Conservation (phyloP, 2,329 filamentous ascomycete species). For the Aspergillus jensenii region DNA sequence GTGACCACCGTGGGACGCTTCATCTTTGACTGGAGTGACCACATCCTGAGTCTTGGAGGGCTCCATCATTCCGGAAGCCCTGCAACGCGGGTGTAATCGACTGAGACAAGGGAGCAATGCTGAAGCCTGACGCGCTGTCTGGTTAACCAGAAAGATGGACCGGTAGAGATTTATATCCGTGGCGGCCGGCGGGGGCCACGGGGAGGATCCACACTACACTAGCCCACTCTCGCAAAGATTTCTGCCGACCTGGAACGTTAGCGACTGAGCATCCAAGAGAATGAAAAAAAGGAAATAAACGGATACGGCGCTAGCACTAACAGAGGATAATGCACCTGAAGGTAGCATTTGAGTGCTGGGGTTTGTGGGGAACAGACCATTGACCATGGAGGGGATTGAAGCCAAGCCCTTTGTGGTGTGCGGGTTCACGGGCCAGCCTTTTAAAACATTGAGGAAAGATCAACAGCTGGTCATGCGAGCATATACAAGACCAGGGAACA, state of each 20-base stretch:
- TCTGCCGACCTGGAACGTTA: neutral
- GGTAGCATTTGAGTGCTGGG: slow-evolving; percentile 2
- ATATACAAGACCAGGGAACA: neutral
- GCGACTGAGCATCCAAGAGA: neutral
- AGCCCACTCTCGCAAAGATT: slow-evolving; percentile 8
- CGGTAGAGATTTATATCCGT: slow-evolving; percentile 18
- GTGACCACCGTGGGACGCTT: slow-evolving; percentile 16
- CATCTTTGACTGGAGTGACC: slow-evolving; percentile 24
- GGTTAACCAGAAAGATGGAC: slow-evolving; percentile 5
- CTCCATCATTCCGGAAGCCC: slow-evolving; percentile 24
- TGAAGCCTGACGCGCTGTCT: neutral
- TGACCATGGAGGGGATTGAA: neutral
- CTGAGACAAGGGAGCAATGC: neutral
- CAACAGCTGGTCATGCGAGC: neutral
- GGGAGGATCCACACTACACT: slow-evolving; percentile 14
- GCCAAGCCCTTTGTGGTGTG: slow-evolving; percentile 8
- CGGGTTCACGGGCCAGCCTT: neutral
- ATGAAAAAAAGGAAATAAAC: neutral
- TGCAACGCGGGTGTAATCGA: neutral
- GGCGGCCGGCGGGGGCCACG: slow-evolving; percentile 6
- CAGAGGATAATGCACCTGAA: slow-evolving; percentile 4
- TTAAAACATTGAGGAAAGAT: neutral
- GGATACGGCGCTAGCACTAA: slow-evolving; percentile 7
- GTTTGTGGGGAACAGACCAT: slow-evolving; percentile 11
- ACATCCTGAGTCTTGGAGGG: slow-evolving; percentile 29